Conservation (phyloP, 2,329 filamentous ascomycete species). For the Aureobasidium namibiae region DNA sequence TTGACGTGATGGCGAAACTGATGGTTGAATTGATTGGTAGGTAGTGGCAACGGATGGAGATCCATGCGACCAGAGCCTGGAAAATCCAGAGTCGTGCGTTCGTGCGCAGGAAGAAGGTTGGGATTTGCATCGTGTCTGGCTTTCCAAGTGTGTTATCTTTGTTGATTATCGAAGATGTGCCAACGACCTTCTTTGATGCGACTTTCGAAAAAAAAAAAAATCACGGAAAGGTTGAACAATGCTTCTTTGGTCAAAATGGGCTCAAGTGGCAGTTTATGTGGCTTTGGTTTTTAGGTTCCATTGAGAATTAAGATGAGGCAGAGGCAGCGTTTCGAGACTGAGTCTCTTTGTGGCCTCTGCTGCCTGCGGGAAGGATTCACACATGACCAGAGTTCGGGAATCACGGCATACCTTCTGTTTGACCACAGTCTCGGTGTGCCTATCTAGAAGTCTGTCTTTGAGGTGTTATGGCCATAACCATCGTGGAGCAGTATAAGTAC, state of each 20-base stretch:
- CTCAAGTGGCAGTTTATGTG: not conserved
- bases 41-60: not conserved
- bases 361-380: not conserved
- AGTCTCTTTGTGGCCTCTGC: not conserved
- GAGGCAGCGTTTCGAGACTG: not conserved
- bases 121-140: not conserved
- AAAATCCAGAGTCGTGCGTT: not conserved
- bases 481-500: not conserved
- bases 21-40: not conserved
- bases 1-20: not conserved
- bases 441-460: too few relatives aligned
- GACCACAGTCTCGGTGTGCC: too few relatives aligned
- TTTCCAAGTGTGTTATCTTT: not conserved
- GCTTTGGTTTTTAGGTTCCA: not conserved
- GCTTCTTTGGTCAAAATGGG: not conserved
- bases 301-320: not conserved
- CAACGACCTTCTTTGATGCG: not conserved
- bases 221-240: not conserved
- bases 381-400: not conserved
- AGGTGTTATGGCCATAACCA: too few relatives aligned
- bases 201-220: not conserved
- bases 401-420: not conserved
- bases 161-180: not conserved
- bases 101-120: not conserved
- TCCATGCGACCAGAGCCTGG: constrained; percentile 2